Evolutionary conservation across 1,139 yeast species (phyloP).

Genomic region (Kluyveromyces marxianus): DNA sequence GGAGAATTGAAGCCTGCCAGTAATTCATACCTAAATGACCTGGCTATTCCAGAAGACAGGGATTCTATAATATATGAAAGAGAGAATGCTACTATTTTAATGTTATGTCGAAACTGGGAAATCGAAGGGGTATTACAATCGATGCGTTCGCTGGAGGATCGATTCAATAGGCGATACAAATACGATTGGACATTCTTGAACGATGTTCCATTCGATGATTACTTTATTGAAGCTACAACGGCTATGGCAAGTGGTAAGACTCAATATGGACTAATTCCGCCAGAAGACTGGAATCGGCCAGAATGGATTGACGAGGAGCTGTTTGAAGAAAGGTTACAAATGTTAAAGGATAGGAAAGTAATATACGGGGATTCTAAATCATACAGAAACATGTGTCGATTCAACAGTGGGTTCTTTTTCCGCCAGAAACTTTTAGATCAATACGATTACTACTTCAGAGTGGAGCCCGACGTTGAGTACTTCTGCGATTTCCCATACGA

Average conservation of each 20-base stretch:
- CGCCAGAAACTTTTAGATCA: conserved; percentile 58
- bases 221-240: conserved; percentile 57
- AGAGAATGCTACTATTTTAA: conserved; percentile 58
- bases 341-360: conserved; percentile 52
- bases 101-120: conserved; percentile 67
- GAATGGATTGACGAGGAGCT: conserved; percentile 34
- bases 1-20: conserved; percentile 36
- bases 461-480: conserved; percentile 84
- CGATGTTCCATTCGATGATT: conserved; percentile 67
- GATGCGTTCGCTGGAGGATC: conserved; percentile 60
- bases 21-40: conserved; percentile 39
- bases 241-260: conserved; percentile 70
- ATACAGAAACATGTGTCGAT: conserved; percentile 78
- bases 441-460: conserved; percentile 86
- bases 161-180: conserved; percentile 57
- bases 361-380: conserved; percentile 72
- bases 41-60: conserved; percentile 33
- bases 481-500: conserved; percentile 73
- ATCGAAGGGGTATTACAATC: conserved; percentile 54
- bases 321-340: conserved; percentile 43
- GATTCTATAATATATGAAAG: conserved; percentile 22
- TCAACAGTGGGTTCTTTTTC: conserved; percentile 77
- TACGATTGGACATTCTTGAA: conserved; percentile 89
- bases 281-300: conserved; percentile 66
- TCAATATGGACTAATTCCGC: conserved; percentile 63